phyloP scores from a whole-genome alignment of 2,329 filamentous ascomycete species.

The Pleoardoris graminearum region DNA sequence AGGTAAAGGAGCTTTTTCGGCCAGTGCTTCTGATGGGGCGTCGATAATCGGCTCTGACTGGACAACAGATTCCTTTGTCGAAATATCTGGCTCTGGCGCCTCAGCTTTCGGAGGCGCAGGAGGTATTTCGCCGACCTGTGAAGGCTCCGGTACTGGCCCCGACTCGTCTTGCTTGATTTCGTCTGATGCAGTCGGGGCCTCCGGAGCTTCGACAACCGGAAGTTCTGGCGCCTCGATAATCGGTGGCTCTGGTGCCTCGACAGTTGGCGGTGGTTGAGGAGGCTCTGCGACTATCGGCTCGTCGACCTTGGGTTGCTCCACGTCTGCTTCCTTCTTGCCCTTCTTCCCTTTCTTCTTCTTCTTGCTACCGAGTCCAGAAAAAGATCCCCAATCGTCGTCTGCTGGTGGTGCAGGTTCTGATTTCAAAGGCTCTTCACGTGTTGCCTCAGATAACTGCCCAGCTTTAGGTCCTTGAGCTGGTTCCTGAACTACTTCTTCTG shows the following conservation, averaged over 20 bases:
- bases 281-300: not conserved
- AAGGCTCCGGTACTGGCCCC: constrained; percentile 10
- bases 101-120: constrained; percentile 1
- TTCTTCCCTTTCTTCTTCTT: constrained; percentile 10
- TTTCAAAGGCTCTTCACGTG: not conserved
- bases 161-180: not conserved
- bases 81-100: too few species aligned
- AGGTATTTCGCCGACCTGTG: constrained; percentile 2
- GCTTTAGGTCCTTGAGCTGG: not conserved
- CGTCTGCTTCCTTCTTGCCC: constrained; percentile 6
- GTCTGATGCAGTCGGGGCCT: not conserved
- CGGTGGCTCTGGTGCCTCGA: not conserved
- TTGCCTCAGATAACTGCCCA: not conserved
- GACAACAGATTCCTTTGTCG: not conserved
- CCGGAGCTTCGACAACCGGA: not conserved
- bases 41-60: not conserved
- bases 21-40: not conserved
- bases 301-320: not conserved
- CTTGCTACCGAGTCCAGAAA: not conserved
- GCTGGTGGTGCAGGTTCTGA: not conserved
- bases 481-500: not conserved
- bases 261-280: not conserved
- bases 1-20: not conserved
- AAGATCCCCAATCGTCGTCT: constrained; percentile 10
- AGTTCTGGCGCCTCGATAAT: not conserved